Conservation (phyloP, 108 stramenopile genomes). For the Nannochloropsis granulata region DNA sequence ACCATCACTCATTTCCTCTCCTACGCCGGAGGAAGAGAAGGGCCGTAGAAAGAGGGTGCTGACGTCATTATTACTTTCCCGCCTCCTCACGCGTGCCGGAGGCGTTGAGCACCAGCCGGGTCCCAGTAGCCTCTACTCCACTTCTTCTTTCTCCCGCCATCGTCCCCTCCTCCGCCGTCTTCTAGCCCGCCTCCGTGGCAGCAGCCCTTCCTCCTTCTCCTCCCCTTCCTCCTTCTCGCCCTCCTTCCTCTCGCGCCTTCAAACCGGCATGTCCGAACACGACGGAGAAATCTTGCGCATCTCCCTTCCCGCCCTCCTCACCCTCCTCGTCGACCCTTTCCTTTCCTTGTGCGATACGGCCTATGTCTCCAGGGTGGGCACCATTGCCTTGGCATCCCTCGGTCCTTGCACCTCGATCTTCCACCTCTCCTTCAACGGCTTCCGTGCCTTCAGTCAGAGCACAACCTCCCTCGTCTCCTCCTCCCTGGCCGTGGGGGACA, state of each 20-base stretch:
- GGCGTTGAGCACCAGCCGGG: no score
- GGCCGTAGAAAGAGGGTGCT: no score
- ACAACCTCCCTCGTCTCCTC: slow-evolving; percentile 49
- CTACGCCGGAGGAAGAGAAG: no score
- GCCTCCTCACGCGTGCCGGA: no score
- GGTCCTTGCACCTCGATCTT: slow-evolving; percentile 64
- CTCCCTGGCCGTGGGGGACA: slow-evolving; percentile 13
- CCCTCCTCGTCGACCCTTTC: slow-evolving; percentile 56
- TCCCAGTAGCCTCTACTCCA: not conserved
- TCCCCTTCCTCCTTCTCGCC: not conserved
- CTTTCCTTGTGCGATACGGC: slow-evolving; percentile 58
- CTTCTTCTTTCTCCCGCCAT: not conserved
- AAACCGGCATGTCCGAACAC: not conserved
- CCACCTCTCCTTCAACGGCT: slow-evolving; percentile 59
- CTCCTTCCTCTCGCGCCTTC: not conserved
- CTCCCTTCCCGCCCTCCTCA: slow-evolving; percentile 47
- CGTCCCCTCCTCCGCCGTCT: not conserved
- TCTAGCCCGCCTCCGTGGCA: not conserved
- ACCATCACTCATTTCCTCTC: no score
- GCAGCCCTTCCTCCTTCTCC: not conserved
- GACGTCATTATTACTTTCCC: no score
- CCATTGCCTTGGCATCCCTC: slow-evolving; percentile 48
- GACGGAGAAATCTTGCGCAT: slow-evolving; percentile 16
- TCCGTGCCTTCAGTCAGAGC: slow-evolving; percentile 51
- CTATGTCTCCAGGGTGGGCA: slow-evolving; percentile 47